Base-by-base conservation (phyloP, 2,329 filamentous ascomycete genomes). In the Blastomyces emzantsi region DNA sequence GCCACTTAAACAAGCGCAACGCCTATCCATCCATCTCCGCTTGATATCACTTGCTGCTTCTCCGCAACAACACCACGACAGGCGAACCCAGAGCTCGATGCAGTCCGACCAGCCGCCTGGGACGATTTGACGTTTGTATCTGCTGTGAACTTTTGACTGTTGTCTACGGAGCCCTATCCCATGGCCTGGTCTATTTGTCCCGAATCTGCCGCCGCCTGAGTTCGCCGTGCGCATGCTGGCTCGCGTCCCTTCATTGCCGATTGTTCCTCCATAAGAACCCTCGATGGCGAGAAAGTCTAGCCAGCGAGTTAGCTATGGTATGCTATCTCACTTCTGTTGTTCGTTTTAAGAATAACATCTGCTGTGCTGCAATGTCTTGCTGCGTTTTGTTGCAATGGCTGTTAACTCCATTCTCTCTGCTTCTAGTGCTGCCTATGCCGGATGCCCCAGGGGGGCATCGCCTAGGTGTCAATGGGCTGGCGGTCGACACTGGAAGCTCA, bases 391-490 rank as follows among this genome's bases (percentile, higher is more conserved):
- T 25, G 22, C 57, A 36, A 49, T 41, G 63, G 11, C 28, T 11
- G 41, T 25, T 60, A 47, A 60, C 41, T 11, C n/a, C 41, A 3
- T 3, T 43, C 28, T 11, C 52, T 22, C 17, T 19, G 13, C 19
- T 60, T 63, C 57, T 71, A 88, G 87, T 90, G 76, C 83, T 90
- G 69, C 87, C 88, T 71, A 85, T 90, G 70, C 85, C 87, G 66
- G 87, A 89, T 76, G 86, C 85, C 64, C 83, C 86, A 22, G 91
- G 90, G 69, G 93, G 93, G 64, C 94, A 99, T 80, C 84, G 92
- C 70, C 86, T 97, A 63, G 94, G 94, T 68, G 91, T 99, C 70
- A 97, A 97, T 81, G 92, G 93, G 67, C 85, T 99, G 66, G 91
- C 91, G 61, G 87, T 97, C 68, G 94, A 97, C 77, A 81, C 83